Conservation (phyloP, 192 early-diverging fungal species). For the Coemansia guatemalensis region DNA sequence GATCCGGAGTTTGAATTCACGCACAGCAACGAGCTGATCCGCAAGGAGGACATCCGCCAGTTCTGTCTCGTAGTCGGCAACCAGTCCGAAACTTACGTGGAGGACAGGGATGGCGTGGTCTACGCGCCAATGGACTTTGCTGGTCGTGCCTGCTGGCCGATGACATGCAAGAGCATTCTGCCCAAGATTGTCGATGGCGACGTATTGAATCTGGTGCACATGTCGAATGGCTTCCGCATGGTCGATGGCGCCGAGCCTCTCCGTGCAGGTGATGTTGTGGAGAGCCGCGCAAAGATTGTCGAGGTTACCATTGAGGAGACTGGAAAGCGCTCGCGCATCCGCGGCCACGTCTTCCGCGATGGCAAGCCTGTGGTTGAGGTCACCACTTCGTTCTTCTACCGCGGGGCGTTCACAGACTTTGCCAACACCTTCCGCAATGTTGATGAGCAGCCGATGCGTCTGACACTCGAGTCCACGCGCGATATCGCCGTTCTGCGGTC, state of each 20-base stretch:
- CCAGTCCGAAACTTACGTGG: slow-evolving; percentile 81
- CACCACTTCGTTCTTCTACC: slow-evolving; percentile 88
- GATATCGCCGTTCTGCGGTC: slow-evolving; percentile 88
- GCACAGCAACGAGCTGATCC: slow-evolving; percentile 65
- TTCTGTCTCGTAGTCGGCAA: slow-evolving; percentile 59
- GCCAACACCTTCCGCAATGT: slow-evolving; percentile 84
- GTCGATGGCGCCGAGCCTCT: slow-evolving; percentile 72
- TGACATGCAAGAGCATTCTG: slow-evolving; percentile 87
- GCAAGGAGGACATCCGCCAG: slow-evolving; percentile 93
- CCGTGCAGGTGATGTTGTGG: slow-evolving; percentile 78
- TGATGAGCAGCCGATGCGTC: slow-evolving; percentile 77
- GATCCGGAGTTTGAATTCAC: slow-evolving; percentile 72
- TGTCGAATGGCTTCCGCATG: slow-evolving; percentile 91
- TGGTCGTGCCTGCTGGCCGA: slow-evolving; percentile 73
- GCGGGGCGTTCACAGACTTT: slow-evolving; percentile 86
- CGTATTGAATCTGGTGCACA: slow-evolving; percentile 86
- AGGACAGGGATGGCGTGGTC: slow-evolving; percentile 88
- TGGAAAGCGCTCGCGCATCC: slow-evolving; percentile 91
- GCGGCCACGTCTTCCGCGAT: slow-evolving; percentile 72
- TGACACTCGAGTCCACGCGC: slow-evolving; percentile 72
- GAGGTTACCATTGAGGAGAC: slow-evolving; percentile 85
- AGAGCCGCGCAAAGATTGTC: slow-evolving; percentile 79
- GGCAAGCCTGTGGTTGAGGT: slow-evolving; percentile 83
- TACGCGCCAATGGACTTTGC: slow-evolving; percentile 71
- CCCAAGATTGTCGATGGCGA: slow-evolving; percentile 94